A percentile compares a stretch with the other conserved stretches of the same genome.
phyloP scores from a whole-genome alignment of 2,329 filamentous ascomycete genomes.

The Penicillium vulpinum region DNA sequence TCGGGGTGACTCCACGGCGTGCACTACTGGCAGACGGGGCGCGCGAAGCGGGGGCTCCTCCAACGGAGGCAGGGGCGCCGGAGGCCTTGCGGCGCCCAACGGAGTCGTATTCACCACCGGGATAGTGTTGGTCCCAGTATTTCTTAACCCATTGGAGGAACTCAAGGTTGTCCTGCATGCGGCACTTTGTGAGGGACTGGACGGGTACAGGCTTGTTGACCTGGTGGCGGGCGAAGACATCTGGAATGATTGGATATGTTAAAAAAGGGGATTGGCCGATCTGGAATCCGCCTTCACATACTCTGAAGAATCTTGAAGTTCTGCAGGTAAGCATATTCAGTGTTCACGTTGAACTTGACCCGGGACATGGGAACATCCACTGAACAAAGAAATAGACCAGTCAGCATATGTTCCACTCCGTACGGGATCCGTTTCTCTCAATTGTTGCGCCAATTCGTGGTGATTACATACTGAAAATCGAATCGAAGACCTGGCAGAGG shows the following conservation, averaged over 20 bases:
- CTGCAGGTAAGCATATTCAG: slow-evolving; percentile 94
- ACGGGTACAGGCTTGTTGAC: slow-evolving; percentile 90
- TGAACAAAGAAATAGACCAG: slow-evolving; percentile 29
- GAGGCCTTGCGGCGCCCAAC: slow-evolving; percentile 79
- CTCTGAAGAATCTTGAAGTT: slow-evolving; percentile 98
- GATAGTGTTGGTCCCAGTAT: slow-evolving; percentile 98
- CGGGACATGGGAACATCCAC: slow-evolving; percentile 90
- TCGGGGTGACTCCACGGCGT: slow-evolving; percentile 62
- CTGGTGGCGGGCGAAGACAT: slow-evolving; percentile 78
- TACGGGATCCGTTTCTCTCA: slow-evolving; percentile 1
- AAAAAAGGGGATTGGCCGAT: slow-evolving; percentile 3
- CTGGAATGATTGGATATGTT: slow-evolving; percentile 40
- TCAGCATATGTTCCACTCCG: slow-evolving; percentile 11
- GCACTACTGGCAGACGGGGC: slow-evolving; percentile 50
- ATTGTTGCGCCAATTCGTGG: background rate
- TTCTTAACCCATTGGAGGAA: slow-evolving; percentile 96
- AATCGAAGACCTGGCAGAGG: slow-evolving; percentile 96
- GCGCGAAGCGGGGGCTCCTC: slow-evolving; percentile 41
- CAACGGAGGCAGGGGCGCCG: slow-evolving; percentile 58
- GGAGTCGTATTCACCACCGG: slow-evolving; percentile 95
- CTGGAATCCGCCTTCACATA: slow-evolving; percentile 48
- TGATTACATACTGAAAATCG: slow-evolving; percentile 72
- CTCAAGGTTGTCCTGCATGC: slow-evolving; percentile 99
- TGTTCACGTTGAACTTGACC: slow-evolving; percentile 98
- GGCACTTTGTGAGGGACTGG: slow-evolving; percentile 89